Percentiles rank a stretch among this genome's conserved stretches.
phyloP scores from a whole-genome alignment of 169 alveolate species.

The Plasmodium blacklocki region DNA sequence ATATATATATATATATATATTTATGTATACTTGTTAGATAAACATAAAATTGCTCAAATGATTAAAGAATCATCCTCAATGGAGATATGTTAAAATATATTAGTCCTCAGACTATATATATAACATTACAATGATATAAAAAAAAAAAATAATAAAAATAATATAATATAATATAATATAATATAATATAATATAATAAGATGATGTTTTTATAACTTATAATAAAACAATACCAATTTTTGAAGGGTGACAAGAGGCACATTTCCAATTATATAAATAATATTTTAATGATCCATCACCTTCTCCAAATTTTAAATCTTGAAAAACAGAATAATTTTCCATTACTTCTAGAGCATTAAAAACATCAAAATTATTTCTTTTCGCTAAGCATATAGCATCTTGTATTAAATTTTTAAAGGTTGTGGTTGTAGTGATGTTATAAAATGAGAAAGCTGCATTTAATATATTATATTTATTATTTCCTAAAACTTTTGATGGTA shows the following conservation, averaged over 20 bases:
- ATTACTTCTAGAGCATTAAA: conserved; percentile 97
- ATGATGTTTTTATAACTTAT: not conserved
- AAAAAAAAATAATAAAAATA: too few species aligned
- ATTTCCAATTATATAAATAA: conserved; percentile 96
- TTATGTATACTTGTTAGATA: too few species aligned
- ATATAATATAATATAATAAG: not conserved
- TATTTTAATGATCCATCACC: conserved; percentile 98
- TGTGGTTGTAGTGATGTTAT: conserved; percentile 88
- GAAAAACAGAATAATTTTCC: conserved; percentile 93
- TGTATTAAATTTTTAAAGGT: conserved; percentile 89
- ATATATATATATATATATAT: too few species aligned
- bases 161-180: not conserved
- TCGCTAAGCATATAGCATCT: conserved; percentile 94
- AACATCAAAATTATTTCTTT: conserved; percentile 93
- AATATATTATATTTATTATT: conserved; percentile 87
- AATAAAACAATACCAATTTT: conserved; percentile 54
- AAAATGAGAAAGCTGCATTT: conserved; percentile 94
- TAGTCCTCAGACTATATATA: too few species aligned
- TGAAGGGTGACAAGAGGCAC: conserved; percentile 80
- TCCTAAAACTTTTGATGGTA: conserved; percentile 93
- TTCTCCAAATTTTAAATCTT: conserved; percentile 94
- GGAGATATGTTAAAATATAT: too few species aligned
- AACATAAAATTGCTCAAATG: too few species aligned
- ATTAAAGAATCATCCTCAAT: too few species aligned
- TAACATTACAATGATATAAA: too few species aligned